Conservation (phyloP, 257 asterid genomes). For the Osmanthus fragrans region DNA sequence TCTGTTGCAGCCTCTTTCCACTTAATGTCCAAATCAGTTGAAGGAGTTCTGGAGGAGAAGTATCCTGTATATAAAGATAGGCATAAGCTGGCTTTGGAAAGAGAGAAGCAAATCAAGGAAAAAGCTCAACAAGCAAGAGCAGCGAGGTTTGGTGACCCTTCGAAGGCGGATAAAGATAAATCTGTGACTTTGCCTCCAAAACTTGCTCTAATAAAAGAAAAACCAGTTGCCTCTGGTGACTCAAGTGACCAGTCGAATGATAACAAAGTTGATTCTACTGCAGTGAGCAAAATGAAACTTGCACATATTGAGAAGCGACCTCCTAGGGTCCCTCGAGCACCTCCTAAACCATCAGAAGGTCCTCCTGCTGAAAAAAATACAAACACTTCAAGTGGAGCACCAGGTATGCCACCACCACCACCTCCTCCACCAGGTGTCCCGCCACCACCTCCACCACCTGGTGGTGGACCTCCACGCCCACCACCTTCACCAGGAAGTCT, state of each 20-base stretch:
- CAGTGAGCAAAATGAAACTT: conserved; percentile 73
- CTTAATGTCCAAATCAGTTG: conserved; percentile 89
- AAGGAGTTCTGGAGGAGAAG: conserved; percentile 81
- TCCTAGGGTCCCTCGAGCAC: conserved; percentile 83
- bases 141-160: conserved; percentile 65
- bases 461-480: conserved; percentile 82
- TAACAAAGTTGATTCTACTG: conserved; percentile 46
- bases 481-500: conserved; percentile 91
- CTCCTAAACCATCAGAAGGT: conserved; percentile 68
- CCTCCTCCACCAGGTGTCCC: conserved; percentile 83
- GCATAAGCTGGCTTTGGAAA: conserved; percentile 86
- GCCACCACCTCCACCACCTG: conserved; percentile 76
- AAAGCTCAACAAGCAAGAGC: conserved; percentile 89
- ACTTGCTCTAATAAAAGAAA: conserved; percentile 79
- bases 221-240: conserved; percentile 45
- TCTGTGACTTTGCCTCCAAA: conserved; percentile 65
- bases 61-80: conserved; percentile 89
- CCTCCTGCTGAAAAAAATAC: conserved; percentile 36
- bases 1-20: conserved; percentile 74
- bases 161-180: conserved; percentile 39
- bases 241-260: conserved; percentile 54
- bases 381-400: conserved; percentile 31
- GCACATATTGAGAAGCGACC: conserved; percentile 75
- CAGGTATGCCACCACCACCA: conserved; percentile 73
- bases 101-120: conserved; percentile 80